Conservation (phyloP, 768 basidiomycete species). For the Xanthoconium stramineum region DNA sequence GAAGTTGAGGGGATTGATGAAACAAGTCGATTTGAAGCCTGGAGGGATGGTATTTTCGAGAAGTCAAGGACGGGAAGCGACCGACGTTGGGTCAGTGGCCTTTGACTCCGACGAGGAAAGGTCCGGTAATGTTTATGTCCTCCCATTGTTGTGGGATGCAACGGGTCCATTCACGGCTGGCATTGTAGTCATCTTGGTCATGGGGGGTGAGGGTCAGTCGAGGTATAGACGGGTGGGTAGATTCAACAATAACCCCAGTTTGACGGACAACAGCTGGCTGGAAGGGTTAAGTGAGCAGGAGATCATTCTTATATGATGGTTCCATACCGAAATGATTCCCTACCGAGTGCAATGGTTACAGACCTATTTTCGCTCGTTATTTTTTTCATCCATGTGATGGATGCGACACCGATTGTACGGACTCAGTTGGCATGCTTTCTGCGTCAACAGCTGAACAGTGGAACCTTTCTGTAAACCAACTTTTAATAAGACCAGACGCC, state of each 20-base stretch:
- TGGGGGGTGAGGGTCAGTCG: not conserved
- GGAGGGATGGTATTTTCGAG: not conserved
- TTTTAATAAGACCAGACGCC: too few species aligned
- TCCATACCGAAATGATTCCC: too few species aligned
- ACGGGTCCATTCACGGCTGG: not conserved
- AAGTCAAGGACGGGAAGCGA: not conserved
- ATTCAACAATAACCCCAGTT: not conserved
- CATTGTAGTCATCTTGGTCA: not conserved
- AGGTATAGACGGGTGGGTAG: not conserved
- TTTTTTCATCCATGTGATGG: constrained; percentile 68
- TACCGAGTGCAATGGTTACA: too few species aligned
- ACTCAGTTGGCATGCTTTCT: constrained; percentile 79
- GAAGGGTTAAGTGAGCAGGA: not conserved
- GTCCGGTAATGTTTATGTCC: not conserved
- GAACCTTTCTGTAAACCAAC: too few species aligned
- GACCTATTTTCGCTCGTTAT: constrained; percentile 77
- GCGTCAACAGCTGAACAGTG: constrained; percentile 91
- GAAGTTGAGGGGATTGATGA: not conserved
- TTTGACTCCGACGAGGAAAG: not conserved
- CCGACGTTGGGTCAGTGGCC: not conserved
- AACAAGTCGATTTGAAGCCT: not conserved
- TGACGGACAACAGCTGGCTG: not conserved
- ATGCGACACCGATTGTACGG: constrained; percentile 81
- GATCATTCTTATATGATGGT: not conserved
- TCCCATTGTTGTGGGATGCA: not conserved